Conservation (phyloP, 495 filamentous ascomycete species). For the Wilcoxina mikolae region DNA sequence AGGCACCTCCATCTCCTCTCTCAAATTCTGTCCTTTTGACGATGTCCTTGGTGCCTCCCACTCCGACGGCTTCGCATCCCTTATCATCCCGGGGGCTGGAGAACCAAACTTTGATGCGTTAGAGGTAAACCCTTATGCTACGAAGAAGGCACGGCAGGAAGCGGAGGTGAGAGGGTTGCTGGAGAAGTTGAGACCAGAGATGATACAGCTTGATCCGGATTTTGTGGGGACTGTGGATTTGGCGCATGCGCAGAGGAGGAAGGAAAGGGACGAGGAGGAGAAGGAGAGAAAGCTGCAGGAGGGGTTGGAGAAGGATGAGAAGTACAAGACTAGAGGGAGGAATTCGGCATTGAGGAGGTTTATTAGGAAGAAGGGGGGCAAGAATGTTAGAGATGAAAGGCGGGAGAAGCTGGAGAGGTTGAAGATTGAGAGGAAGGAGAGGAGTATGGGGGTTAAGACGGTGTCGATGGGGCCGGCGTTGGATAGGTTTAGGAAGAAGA, state of each 20-base stretch:
- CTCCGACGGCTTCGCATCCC: conserved; percentile 68
- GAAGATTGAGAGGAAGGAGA: conserved; percentile 46
- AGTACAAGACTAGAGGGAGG: conserved; percentile 67
- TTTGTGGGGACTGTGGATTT: conserved; percentile 77
- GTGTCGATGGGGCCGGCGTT: conserved; percentile 57
- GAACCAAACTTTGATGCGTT: conserved; percentile 93
- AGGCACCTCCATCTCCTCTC: conserved; percentile 60
- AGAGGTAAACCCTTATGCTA: conserved; percentile 95
- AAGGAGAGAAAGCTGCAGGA: conserved; percentile 28
- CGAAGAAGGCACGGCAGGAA: conserved; percentile 79
- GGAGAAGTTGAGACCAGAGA: conserved; percentile 88
- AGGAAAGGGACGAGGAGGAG: conserved; percentile 62
- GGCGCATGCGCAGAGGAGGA: conserved; percentile 53
- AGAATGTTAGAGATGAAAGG: conserved; percentile 87
- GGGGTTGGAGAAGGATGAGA: conserved; percentile 37
- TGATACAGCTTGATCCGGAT: conserved; percentile 88
- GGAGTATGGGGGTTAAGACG: conserved; percentile 46
- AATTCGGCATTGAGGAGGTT: conserved; percentile 77
- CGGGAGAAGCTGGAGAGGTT: conserved; percentile 51
- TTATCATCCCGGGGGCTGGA: conserved; percentile 83
- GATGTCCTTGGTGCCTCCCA: conserved; percentile 79
- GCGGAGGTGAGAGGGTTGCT: conserved; percentile 76
- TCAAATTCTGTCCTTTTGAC: conserved; percentile 89
- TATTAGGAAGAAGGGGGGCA: conserved; percentile 71
- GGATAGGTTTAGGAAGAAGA: conserved; percentile 44